Evolutionary conservation across 768 basidiomycete species (phyloP).

Genomic region (Suillus decipiens): DNA sequence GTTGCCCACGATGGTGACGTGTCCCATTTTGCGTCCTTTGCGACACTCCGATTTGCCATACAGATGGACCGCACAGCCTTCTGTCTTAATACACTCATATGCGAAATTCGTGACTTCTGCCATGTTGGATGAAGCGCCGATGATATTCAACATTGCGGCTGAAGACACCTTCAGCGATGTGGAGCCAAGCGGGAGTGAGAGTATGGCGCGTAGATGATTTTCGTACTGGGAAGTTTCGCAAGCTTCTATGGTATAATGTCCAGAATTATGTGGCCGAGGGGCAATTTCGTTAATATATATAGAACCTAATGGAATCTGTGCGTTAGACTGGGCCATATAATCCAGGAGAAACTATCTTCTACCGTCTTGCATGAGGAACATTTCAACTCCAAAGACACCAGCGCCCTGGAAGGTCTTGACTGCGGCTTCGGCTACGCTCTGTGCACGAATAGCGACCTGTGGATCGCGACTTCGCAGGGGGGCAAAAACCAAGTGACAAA

Average conservation of each 20-base stretch:
- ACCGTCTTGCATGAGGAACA: slow-evolving; percentile 94
- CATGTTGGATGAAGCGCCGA: slow-evolving; percentile 77
- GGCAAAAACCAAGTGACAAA: slow-evolving; percentile 91
- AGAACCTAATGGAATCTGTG: slow-evolving; percentile 45
- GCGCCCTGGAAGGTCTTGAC: slow-evolving; percentile 81
- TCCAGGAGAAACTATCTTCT: slow-evolving; percentile 20
- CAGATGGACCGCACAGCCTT: slow-evolving; percentile 83
- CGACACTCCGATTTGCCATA: slow-evolving; percentile 94
- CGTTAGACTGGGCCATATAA: neutral
- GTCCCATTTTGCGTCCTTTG: slow-evolving; percentile 96
- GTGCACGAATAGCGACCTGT: slow-evolving; percentile 58
- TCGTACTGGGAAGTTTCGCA: slow-evolving; percentile 97
- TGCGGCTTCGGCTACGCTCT: slow-evolving; percentile 75
- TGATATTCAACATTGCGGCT: slow-evolving; percentile 91
- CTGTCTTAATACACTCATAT: slow-evolving; percentile 60
- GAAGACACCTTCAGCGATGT: slow-evolving; percentile 86
- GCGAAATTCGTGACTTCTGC: slow-evolving; percentile 56
- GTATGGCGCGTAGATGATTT: slow-evolving; percentile 94
- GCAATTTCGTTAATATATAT: slow-evolving; percentile 96
- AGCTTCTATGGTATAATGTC: slow-evolving; percentile 98
- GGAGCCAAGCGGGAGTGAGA: slow-evolving; percentile 86
- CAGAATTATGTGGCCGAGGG: slow-evolving; percentile 97
- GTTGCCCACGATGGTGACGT: slow-evolving; percentile 84
- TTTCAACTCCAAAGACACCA: slow-evolving; percentile 96
- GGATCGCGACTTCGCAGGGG: slow-evolving; percentile 70